phyloP scores from a whole-genome alignment of 2,329 filamentous ascomycete species.

The Trichophyton schoenleinii region DNA sequence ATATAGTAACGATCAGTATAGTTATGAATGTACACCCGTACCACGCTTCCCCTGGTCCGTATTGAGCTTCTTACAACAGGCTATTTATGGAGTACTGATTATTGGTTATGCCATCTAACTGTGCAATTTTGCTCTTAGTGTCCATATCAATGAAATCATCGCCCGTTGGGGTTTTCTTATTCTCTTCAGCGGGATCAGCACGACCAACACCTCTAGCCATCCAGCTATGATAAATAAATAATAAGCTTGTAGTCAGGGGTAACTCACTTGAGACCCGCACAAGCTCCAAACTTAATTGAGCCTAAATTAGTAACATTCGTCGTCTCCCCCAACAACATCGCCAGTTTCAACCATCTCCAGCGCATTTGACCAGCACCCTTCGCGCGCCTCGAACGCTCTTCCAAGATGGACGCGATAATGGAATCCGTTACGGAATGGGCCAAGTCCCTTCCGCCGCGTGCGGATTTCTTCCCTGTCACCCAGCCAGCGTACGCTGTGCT shows the following conservation, averaged over 20 bases:
- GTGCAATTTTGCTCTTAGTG: not conserved
- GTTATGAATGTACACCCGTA: no score
- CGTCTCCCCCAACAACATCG: slow-evolving; percentile 48
- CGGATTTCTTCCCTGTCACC: slow-evolving; percentile 25
- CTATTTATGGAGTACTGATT: not conserved
- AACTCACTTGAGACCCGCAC: slow-evolving; percentile 50
- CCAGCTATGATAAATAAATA: no score
- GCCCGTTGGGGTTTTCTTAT: no score
- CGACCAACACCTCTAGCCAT: no score
- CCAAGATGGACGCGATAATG: slow-evolving; percentile 24
- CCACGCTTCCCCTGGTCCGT: no score
- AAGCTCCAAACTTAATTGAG: slow-evolving; percentile 43
- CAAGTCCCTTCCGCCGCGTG: slow-evolving; percentile 15
- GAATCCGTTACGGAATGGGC: slow-evolving; percentile 15
- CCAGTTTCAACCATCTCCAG: not conserved
- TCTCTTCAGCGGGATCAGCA: no score
- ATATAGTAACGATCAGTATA: no score
- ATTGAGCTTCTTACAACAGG: no score
- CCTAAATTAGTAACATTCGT: slow-evolving; percentile 59
- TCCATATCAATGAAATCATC: not conserved
- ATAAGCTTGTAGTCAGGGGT: slow-evolving; percentile 45
- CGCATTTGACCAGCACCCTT: slow-evolving; percentile 51
- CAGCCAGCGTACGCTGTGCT: slow-evolving; percentile 28
- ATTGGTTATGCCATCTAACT: not conserved
- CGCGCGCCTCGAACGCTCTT: slow-evolving; percentile 64